phyloP scores from a whole-genome alignment of 2,329 filamentous ascomycete species.

The Trichophyton equinum region DNA sequence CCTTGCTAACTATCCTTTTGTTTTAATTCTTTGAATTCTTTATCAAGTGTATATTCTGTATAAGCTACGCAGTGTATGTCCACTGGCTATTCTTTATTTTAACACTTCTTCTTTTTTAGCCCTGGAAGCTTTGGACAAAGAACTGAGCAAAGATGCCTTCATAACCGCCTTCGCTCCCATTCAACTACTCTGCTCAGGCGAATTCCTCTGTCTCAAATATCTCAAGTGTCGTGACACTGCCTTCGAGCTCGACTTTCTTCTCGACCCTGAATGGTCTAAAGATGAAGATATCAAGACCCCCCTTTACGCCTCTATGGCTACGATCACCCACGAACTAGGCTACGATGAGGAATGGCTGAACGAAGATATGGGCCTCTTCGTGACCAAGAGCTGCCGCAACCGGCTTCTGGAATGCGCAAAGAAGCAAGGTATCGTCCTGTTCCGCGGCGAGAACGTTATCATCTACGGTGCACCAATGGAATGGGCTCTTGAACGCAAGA shows the following conservation, averaged over 20 bases:
- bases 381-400: not conserved
- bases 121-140: slow-evolving; percentile 21
- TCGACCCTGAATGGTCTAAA: slow-evolving; percentile 23
- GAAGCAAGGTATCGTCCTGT: slow-evolving; percentile 11
- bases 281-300: slow-evolving; percentile 24
- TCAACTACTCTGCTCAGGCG: slow-evolving; percentile 21
- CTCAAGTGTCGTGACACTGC: slow-evolving; percentile 23
- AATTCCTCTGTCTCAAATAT: slow-evolving; percentile 22
- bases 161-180: slow-evolving; percentile 25
- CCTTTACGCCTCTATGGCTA: slow-evolving; percentile 14
- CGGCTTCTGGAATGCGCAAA: slow-evolving; percentile 5
- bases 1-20: not conserved
- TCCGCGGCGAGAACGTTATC: slow-evolving; percentile 1
- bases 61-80: too few relatives aligned
- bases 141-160: slow-evolving; percentile 21
- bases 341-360: slow-evolving; percentile 9
- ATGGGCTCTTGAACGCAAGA: slow-evolving; percentile 9
- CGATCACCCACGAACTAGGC: not conserved
- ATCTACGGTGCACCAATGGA: slow-evolving; percentile 10
- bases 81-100: not conserved
- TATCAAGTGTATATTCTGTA: not conserved
- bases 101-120: slow-evolving; percentile 11
- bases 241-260: slow-evolving; percentile 23
- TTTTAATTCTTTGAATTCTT: not conserved
- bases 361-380: slow-evolving; percentile 6